Conservation (phyloP, 148 eudicot genomes). For the Oxyria digyna region DNA sequence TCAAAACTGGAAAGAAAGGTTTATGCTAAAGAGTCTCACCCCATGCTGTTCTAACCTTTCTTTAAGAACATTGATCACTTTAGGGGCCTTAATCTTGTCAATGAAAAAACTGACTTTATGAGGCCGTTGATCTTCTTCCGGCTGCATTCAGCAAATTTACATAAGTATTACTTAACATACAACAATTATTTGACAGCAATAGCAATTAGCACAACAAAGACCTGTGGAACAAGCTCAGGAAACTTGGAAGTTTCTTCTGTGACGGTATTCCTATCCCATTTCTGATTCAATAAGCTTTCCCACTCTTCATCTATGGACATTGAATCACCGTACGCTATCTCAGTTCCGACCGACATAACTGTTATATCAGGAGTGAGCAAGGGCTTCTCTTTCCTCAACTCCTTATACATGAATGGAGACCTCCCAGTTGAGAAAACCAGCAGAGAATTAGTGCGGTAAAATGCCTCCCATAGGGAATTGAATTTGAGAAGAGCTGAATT, state of each 20-base stretch:
- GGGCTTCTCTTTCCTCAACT: conserved; percentile 40
- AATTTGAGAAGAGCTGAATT: conserved; percentile 32
- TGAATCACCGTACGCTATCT: conserved; percentile 37
- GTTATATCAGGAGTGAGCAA: conserved; percentile 45
- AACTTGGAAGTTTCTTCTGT: conserved; percentile 38
- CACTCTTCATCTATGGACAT: conserved; percentile 40
- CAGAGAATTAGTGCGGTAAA: conserved; percentile 34
- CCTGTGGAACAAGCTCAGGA: conserved; percentile 44
- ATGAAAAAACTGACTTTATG: conserved; percentile 50
- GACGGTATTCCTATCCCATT: conserved; percentile 36
- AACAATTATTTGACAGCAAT: not conserved
- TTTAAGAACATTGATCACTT: conserved; percentile 27
- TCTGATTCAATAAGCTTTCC: conserved; percentile 27
- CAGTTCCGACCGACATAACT: conserved; percentile 50
- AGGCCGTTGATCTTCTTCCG: conserved; percentile 38
- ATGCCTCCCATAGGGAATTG: conserved; percentile 45
- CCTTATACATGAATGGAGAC: conserved; percentile 28
- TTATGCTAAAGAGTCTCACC: conserved; percentile 18
- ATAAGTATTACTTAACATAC: not conserved
- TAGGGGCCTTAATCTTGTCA: conserved; percentile 26
- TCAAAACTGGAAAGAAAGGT: not conserved
- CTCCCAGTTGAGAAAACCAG: conserved; percentile 50
- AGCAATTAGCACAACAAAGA: conserved; percentile 7
- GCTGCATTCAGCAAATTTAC: conserved; percentile 18
- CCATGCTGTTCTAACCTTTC: conserved; percentile 28